Conservation (phyloP, 306 rosid genomes). For the Gillenia trifoliata region DNA sequence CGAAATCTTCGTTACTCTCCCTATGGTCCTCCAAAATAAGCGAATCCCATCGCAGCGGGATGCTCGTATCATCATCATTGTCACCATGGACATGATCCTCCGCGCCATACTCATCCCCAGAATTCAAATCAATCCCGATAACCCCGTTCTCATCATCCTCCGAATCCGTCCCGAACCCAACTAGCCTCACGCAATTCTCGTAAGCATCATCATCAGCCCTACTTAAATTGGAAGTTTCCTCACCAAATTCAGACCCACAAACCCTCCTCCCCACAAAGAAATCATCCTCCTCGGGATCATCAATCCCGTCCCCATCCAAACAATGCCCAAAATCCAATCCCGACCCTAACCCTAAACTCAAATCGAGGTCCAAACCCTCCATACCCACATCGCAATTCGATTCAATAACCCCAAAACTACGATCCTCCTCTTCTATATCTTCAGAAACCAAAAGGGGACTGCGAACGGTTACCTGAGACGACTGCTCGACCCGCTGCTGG, state of each 20-base stretch:
- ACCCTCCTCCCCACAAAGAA: conserved; percentile 36
- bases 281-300: conserved; percentile 29
- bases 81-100: conserved; percentile 22
- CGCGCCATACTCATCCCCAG: conserved; percentile 40
- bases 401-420: conserved; percentile 47
- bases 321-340: conserved; percentile 29
- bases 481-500: conserved; percentile 86
- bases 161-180: conserved; percentile 43
- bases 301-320: conserved; percentile 25
- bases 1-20: conserved; percentile 58
- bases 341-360: conserved; percentile 30
- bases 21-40: conserved; percentile 58
- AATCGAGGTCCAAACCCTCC: conserved; percentile 38
- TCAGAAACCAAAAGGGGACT: conserved; percentile 29
- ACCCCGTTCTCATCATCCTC: conserved; percentile 41
- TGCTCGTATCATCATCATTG: conserved; percentile 39
- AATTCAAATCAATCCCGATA: conserved; percentile 38
- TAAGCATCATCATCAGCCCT: conserved; percentile 22
- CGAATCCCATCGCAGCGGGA: conserved; percentile 66
- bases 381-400: conserved; percentile 29
- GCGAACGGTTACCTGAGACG: conserved; percentile 44
- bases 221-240: conserved; percentile 18
- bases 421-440: conserved; percentile 35
- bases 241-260: conserved; percentile 38
- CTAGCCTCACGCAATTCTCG: conserved; percentile 19